phyloP scores from a whole-genome alignment of 768 basidiomycete genomes.

The Panaeolus cyanescens region DNA sequence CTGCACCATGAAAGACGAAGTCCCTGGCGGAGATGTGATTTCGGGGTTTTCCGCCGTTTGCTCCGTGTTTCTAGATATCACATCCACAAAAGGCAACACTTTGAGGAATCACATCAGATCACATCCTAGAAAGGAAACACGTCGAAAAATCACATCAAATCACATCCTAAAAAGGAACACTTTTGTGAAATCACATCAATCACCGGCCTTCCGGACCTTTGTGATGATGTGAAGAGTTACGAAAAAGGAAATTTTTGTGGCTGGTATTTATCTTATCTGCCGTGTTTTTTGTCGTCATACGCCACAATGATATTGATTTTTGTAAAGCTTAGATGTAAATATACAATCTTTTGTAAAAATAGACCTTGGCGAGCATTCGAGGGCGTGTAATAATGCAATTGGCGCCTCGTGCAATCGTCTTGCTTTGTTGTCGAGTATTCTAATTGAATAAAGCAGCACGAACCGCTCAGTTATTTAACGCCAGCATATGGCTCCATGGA shows the following conservation, averaged over 20 bases:
- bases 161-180: background rate
- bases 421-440: too few species aligned
- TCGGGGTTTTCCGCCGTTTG: background rate
- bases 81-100: background rate
- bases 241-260: background rate
- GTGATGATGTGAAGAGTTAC: background rate
- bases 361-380: background rate
- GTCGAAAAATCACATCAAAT: background rate
- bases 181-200: background rate
- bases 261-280: background rate
- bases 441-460: background rate
- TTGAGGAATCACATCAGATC: background rate
- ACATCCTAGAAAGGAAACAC: background rate
- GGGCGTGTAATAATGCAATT: too few species aligned
- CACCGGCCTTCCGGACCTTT: background rate
- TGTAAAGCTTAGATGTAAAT: too few species aligned
- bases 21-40: background rate
- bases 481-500: conserved; percentile 29
- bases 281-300: background rate
- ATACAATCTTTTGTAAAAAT: background rate
- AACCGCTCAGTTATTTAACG: background rate
- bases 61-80: background rate
- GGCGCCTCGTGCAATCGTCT: too few species aligned
- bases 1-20: background rate
- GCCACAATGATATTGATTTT: background rate